These are phyloP conservation scores for Monilinia aucupariae DNA, from an alignment of 2,329 filamentous ascomycete species.

Conservation along the genomic window DNA sequence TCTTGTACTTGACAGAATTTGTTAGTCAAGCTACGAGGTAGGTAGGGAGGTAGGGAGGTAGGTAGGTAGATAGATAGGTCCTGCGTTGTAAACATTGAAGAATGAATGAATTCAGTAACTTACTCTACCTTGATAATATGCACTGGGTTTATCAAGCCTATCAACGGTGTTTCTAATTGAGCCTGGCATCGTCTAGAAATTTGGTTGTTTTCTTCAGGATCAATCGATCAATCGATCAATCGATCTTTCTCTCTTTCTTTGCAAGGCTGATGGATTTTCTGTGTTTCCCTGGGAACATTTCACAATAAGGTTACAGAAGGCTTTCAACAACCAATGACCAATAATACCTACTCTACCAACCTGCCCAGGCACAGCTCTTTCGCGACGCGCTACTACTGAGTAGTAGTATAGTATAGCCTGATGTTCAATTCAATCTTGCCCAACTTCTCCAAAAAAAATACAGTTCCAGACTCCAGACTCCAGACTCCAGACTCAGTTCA, in stretches of 20 bases:
- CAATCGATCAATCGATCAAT: too few relatives aligned
- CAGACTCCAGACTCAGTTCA: not conserved
- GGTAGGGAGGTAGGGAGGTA: too few relatives aligned
- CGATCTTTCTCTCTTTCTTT: not conserved
- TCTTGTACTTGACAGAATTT: slow-evolving; percentile 46
- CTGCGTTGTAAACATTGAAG: too few relatives aligned
- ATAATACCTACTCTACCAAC: too few relatives aligned
- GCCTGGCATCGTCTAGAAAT: slow-evolving; percentile 29
- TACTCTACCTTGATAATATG: slow-evolving; percentile 84
- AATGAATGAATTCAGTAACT: slow-evolving; percentile 30
- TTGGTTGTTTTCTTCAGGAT: slow-evolving; percentile 11
- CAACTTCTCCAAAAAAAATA: slow-evolving; percentile 21
- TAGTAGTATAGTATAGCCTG: slow-evolving; percentile 23
- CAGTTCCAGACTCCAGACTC: slow-evolving; percentile 12
- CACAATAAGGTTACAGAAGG: too few relatives aligned
- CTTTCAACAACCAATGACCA: slow-evolving; percentile 4
- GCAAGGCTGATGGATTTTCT: slow-evolving; percentile 15
- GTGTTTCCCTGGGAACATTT: slow-evolving; percentile 17
- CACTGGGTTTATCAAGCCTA: slow-evolving; percentile 86
- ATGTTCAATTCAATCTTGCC: not conserved
- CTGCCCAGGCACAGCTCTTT: not conserved
- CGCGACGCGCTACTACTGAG: slow-evolving; percentile 27
- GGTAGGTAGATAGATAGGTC: too few relatives aligned
- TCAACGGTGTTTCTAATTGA: slow-evolving; percentile 68
- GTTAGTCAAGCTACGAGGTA: slow-evolving; percentile 22